A percentile compares a stretch with the other conserved stretches of the same genome.
Conservation (phyloP, 73 alveolate species). For the Blepharisma japonicum region DNA sequence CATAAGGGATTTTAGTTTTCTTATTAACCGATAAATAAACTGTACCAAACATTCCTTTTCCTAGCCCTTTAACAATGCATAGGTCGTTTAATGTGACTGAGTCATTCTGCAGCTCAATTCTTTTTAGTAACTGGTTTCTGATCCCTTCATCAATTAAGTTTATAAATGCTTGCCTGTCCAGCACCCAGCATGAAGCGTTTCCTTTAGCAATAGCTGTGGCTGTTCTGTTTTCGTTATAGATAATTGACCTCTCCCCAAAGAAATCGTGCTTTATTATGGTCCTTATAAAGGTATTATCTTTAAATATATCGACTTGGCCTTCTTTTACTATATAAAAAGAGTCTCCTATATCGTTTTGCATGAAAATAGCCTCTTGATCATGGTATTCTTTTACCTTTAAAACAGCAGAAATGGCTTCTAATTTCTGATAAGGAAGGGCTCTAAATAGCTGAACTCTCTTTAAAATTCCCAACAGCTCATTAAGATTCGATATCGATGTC, state of each 20-base stretch:
- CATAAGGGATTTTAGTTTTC: conserved; percentile 52
- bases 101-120: conserved; percentile 59
- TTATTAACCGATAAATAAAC: conserved; percentile 54
- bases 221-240: neutral
- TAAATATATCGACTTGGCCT: neutral
- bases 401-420: neutral
- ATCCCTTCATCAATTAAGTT: conserved; percentile 38
- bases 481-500: neutral
- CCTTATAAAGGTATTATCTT: neutral
- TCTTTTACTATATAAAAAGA: conserved; percentile 14
- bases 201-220: neutral
- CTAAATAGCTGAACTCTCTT: conserved; percentile 7
- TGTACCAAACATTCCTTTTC: conserved; percentile 69
- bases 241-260: conserved; percentile 21
- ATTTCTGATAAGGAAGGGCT: neutral
- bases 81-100: conserved; percentile 63
- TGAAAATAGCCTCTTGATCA: neutral
- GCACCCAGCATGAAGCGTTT: neutral
- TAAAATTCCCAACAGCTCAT: neutral
- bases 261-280: neutral
- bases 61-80: conserved; percentile 58
- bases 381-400: neutral
- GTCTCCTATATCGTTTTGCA: neutral
- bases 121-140: conserved; percentile 41
- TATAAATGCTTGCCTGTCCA: conserved; percentile 45